Evolutionary conservation across 1,139 yeast genomes (phyloP), one percentile per base, ranked within the genome.

Genomic region (Saccharomyces hybrid): DNA sequence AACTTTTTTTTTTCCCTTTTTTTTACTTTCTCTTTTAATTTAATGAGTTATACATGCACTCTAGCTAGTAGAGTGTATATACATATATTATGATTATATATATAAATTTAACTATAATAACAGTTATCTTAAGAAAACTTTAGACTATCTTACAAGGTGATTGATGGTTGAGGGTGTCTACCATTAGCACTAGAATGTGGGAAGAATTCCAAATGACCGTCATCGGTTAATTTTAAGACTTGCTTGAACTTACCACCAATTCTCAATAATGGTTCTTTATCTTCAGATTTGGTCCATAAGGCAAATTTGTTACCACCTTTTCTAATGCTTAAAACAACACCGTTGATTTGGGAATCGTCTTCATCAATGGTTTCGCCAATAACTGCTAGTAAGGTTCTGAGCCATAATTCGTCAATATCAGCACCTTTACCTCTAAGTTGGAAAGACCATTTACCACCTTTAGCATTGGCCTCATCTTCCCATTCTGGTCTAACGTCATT

Each of bases 401-500:
- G 83, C 99, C 99, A 95, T 69, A 89, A 80, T 63, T 90, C 96
- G 72, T 91, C 95, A 70, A 89, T 84, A 58, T 83, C 83, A 56
- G 75, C 73, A 58, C 78, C 77, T 61, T 80, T 86, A 64, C 82
- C 81, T 72, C 78, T 84, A 74, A 86, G 84, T 72, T 81, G 84
- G 75, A 82, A 88, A 47, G 88, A 80, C 97, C 97, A 93, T 75
- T 88, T 89, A 67, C 99, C 99, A 70, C 99, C 99, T 64, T 84
- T 79, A 59, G 90, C 74, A 75, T 95, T 95, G 64, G 83, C 81
- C 55, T 76, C 78, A 74, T 93, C 98, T 78, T 93, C 99, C 99
- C 99, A 93, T 78, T 93, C 98, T 55, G 99, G 99, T 73, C 90
- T 87, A 66, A 95, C 84, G 55, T 93, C 97, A 70, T 87, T 88